Evolutionary conservation across 306 rosid genomes (phyloP), one percentile per base, ranked within the genome.

Genomic region (Trifolium dubium): DNA sequence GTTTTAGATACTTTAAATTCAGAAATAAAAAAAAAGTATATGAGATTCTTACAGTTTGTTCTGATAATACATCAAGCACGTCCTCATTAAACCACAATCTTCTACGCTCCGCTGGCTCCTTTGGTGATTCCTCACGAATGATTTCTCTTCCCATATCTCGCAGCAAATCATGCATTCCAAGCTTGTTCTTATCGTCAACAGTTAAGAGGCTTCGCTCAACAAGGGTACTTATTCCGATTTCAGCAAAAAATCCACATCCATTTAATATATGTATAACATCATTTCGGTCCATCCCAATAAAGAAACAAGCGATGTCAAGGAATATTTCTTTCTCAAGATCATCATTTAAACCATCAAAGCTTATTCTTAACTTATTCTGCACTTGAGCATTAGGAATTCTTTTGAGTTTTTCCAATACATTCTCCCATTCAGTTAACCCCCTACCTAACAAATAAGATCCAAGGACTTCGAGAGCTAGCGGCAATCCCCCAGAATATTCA

Each of bases 91-190:
- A 63, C 68, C 68, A 63, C 1, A 63, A 37, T 0, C 68, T 63
- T 7, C 68, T 15, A 6, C 68, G 49, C 29, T 35, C 13, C 17
- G 37, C 68, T 4, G 4, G 49, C 0, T 35, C 3, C 15, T 35
- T 17, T 8, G 49, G 68, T 0, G 68, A 63, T 34, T 37, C 37
- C 2, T 63, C 49, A 35, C 68, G 68, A 15, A 63, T 4, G 47
- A 63, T 63, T 63, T 63, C 68, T 63, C 68, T 62, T 62, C 67
- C 67, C 67, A 35, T 62, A 62, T 62, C 67, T 35, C 67, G 46
- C n/a, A 58, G 2, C 37, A 58, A 58, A 58, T 58, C 64, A 29
- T 58, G 64, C 64, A 58, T 58, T 29, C 32, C 62, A 23, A 55
- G 34, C 0, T 10, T 55, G 14, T 23, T 55, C 34, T 23, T 55